Evolutionary conservation across 2,329 filamentous ascomycete species (phyloP).

Genomic region (Colletotrichum sp.): DNA sequence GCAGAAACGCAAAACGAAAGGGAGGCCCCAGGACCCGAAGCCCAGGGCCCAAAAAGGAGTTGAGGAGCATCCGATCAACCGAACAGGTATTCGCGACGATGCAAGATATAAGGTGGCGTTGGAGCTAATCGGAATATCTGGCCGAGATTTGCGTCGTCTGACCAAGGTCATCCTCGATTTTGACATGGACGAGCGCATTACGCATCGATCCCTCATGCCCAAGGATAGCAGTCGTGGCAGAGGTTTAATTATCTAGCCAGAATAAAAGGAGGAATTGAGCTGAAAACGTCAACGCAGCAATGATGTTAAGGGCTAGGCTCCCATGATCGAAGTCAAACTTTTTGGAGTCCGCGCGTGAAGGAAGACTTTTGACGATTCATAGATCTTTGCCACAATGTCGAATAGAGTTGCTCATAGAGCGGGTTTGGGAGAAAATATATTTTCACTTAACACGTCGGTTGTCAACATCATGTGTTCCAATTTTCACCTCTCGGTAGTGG

Average conservation of each 20-base stretch:
- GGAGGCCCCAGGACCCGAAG: not conserved
- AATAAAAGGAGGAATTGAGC: not conserved
- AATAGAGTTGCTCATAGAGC: not conserved
- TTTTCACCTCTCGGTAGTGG: not conserved
- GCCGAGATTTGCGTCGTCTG: not conserved
- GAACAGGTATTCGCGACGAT: not conserved
- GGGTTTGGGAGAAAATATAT: not conserved
- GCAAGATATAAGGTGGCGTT: not conserved
- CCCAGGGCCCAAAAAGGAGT: not conserved
- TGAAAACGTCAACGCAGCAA: not conserved
- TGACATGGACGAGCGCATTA: not conserved
- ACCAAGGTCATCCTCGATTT: not conserved
- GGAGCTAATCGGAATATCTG: not conserved
- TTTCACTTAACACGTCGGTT: not conserved
- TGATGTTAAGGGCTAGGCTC: not conserved
- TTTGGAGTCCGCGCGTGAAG: not conserved
- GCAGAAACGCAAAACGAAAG: not conserved
- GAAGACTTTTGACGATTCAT: not conserved
- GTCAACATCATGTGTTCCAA: not conserved
- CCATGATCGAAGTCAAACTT: not conserved
- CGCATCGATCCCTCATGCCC: not conserved
- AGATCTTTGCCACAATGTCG: not conserved
- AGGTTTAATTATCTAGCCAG: not conserved
- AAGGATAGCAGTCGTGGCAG: not conserved
- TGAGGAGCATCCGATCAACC: not conserved